Percentiles rank a stretch among this genome's conserved stretches.
These are phyloP conservation scores for Chalaropsis ovoidea DNA, from an alignment of 2,329 filamentous ascomycete genomes.

Conservation along the genomic window DNA sequence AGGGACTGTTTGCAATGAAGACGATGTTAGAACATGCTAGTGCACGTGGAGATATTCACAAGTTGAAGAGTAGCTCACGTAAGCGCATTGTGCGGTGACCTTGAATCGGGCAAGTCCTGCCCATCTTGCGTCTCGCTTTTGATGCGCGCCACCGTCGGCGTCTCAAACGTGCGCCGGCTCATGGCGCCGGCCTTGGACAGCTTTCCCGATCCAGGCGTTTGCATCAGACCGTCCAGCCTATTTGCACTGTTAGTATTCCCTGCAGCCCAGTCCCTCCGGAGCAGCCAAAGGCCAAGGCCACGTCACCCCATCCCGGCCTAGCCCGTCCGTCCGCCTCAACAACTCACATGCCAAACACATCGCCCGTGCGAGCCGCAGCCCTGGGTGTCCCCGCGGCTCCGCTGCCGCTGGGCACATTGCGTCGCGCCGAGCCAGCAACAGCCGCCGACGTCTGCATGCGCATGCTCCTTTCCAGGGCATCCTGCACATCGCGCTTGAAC, in stretches of 20 bases:
- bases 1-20: conserved; percentile 34
- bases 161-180: conserved; percentile 36
- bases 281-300: too few species aligned
- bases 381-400: conserved; percentile 54
- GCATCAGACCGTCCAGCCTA: conserved; percentile 54
- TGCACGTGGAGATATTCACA: neutral
- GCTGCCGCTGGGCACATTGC: conserved; percentile 47
- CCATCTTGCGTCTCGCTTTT: conserved; percentile 39
- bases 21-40: neutral
- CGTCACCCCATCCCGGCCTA: neutral
- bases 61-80: conserved; percentile 16
- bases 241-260: neutral
- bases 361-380: conserved; percentile 44
- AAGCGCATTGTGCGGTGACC: conserved; percentile 26
- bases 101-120: conserved; percentile 35
- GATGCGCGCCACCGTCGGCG: conserved; percentile 40
- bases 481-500: conserved; percentile 80
- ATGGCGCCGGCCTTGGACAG: conserved; percentile 29
- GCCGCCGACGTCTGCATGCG: conserved; percentile 35
- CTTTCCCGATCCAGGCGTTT: conserved; percentile 39
- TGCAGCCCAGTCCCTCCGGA: neutral
- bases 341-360: conserved; percentile 67
- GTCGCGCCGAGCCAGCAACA: conserved; percentile 34
- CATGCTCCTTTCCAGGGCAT: conserved; percentile 67
- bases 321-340: conserved; percentile 30